phyloP scores from a whole-genome alignment of 805 yeast species.

The Clavispora asparagi region DNA sequence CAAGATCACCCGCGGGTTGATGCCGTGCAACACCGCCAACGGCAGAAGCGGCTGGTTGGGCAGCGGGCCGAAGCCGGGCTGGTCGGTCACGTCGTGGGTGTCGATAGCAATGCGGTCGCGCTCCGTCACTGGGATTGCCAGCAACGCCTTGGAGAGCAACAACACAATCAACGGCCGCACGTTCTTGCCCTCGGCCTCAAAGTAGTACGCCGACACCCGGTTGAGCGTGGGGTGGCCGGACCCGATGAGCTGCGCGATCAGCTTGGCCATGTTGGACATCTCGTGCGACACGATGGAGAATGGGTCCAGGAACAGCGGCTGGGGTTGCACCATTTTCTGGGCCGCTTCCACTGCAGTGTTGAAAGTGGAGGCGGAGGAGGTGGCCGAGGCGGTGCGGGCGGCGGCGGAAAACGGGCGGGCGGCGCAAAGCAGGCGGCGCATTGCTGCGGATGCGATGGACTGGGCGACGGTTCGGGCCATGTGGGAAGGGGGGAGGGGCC shows the following conservation, averaged over 20 bases:
- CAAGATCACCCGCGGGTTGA: constrained; percentile 75
- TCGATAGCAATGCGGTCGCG: constrained; percentile 64
- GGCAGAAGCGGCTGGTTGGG: constrained; percentile 71
- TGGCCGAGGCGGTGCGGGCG: not conserved
- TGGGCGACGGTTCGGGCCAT: not conserved
- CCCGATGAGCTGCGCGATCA: constrained; percentile 82
- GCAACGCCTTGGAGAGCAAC: constrained; percentile 73
- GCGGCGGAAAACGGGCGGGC: not conserved
- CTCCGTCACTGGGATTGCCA: constrained; percentile 64
- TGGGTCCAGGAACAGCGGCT: constrained; percentile 63
- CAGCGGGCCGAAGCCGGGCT: constrained; percentile 55
- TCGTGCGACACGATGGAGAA: constrained; percentile 87
- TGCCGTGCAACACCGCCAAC: constrained; percentile 77
- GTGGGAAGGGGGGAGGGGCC: not conserved
- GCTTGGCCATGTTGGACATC: constrained; percentile 83
- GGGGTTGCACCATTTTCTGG: constrained; percentile 67
- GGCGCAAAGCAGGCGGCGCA: no score
- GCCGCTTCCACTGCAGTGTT: constrained; percentile 65
- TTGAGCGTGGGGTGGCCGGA: constrained; percentile 92
- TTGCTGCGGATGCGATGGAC: not conserved
- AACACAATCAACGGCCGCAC: constrained; percentile 88
- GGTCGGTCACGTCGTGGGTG: constrained; percentile 59
- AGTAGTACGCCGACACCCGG: constrained; percentile 89
- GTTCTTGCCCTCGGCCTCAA: constrained; percentile 94
- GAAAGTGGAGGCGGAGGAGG: constrained; percentile 15